Evolutionary conservation across 2,329 filamentous ascomycete species (phyloP).

Genomic region (Furcasterigmium sp.): DNA sequence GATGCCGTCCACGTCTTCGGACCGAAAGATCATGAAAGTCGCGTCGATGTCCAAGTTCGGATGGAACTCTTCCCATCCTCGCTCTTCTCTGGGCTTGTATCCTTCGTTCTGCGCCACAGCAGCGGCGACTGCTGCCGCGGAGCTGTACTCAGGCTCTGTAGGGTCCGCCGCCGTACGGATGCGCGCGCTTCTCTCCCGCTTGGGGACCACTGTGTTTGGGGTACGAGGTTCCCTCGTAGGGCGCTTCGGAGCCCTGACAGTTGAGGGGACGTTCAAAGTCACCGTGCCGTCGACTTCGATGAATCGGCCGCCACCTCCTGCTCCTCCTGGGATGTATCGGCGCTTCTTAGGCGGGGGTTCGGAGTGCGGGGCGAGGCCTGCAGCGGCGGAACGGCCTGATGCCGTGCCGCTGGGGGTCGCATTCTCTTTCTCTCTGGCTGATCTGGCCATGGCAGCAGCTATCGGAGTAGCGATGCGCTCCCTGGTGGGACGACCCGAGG

Average conservation of each 20-base stretch:
- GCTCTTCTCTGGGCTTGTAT: slow-evolving; percentile 94
- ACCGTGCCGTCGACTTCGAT: slow-evolving; percentile 66
- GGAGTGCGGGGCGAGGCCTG: slow-evolving; percentile 25
- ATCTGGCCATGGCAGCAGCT: background rate
- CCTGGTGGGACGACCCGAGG: slow-evolving; percentile 2
- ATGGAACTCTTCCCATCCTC: slow-evolving; percentile 97
- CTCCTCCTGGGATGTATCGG: slow-evolving; percentile 80
- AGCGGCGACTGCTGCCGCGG: slow-evolving; percentile 82
- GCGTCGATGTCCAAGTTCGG: slow-evolving; percentile 87
- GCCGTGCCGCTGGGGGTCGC: slow-evolving; percentile 12
- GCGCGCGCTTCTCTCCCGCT: slow-evolving; percentile 52
- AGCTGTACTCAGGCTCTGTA: slow-evolving; percentile 70
- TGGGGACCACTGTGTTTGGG: slow-evolving; percentile 34
- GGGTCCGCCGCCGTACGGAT: slow-evolving; percentile 49
- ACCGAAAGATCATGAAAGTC: slow-evolving; percentile 70
- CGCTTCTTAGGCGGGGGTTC: slow-evolving; percentile 66
- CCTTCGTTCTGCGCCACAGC: slow-evolving; percentile 88
- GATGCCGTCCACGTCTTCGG: slow-evolving; percentile 80
- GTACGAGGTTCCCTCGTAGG: slow-evolving; percentile 21
- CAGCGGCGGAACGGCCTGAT: slow-evolving; percentile 26
- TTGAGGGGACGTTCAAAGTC: slow-evolving; percentile 37
- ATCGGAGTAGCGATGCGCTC: slow-evolving; percentile 3
- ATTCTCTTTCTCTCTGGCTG: background rate
- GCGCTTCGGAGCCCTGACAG: slow-evolving; percentile 17
- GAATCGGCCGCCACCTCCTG: slow-evolving; percentile 80